A percentile compares a stretch with the other conserved stretches of the same genome.
Evolutionary conservation across 345 rosid species (phyloP).

Genomic region (Linum lewisii): DNA sequence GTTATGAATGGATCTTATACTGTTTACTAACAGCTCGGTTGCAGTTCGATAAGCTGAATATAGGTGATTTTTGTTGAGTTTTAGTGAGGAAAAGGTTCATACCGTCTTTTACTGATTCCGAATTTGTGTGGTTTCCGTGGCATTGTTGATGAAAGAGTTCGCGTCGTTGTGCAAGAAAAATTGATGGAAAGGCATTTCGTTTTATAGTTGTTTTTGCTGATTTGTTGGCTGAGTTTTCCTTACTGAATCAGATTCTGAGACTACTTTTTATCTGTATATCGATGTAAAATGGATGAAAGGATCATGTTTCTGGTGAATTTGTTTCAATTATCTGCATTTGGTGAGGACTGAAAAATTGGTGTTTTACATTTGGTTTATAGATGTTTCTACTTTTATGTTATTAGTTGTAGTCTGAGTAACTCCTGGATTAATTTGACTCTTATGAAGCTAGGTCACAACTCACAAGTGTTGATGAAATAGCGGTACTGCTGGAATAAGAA

Average conservation of each 20-base stretch:
- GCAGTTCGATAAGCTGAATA: neutral
- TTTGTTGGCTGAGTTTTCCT: neutral
- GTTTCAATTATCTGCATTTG: neutral
- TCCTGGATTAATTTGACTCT: conserved; percentile 2
- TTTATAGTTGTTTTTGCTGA: neutral
- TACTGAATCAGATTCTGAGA: neutral
- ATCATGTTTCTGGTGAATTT: neutral
- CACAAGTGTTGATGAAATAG: conserved; percentile 6
- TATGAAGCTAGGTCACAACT: conserved; percentile 4
- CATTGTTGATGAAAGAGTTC: too few species aligned
- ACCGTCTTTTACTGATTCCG: neutral
- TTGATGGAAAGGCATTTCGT: neutral
- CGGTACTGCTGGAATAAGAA: neutral
- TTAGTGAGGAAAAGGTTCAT: neutral
- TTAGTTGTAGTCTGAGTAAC: neutral
- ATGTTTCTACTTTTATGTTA: too few species aligned
- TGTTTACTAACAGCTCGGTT: neutral
- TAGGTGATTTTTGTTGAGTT: neutral
- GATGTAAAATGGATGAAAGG: neutral
- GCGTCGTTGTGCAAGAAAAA: neutral
- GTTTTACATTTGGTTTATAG: neutral
- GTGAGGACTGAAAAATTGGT: neutral
- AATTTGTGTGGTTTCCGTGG: neutral
- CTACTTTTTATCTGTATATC: neutral
- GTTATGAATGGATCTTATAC: too few species aligned